phyloP scores from a whole-genome alignment of 768 basidiomycete species.

The Podaxis sp. region DNA sequence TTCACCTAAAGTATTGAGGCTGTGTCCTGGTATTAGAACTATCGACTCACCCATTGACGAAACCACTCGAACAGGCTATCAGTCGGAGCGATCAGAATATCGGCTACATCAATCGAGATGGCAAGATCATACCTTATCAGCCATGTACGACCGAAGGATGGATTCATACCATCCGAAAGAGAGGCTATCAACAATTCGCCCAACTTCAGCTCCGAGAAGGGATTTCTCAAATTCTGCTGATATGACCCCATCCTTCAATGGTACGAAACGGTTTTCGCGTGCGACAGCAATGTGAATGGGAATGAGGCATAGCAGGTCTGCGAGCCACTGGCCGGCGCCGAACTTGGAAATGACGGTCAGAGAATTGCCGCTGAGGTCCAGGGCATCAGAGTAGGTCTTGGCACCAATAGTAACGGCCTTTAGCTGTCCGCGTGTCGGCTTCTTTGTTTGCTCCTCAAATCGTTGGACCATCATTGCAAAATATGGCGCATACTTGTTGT shows the following conservation, averaged over 20 bases:
- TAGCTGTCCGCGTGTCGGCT: conserved; percentile 49
- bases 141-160: conserved; percentile 62
- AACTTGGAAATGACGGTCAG: conserved; percentile 33
- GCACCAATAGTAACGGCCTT: conserved; percentile 33
- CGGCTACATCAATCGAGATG: conserved; percentile 10
- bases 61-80: conserved; percentile 60
- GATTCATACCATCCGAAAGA: conserved; percentile 69
- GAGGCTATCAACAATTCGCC: conserved; percentile 52
- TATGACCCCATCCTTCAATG: conserved; percentile 53
- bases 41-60: conserved; percentile 54
- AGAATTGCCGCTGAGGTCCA: background rate
- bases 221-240: conserved; percentile 50
- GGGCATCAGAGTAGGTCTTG: background rate
- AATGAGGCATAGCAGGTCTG: conserved; percentile 58
- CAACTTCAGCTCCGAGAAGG: conserved; percentile 59
- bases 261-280: conserved; percentile 59
- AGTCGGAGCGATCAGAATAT: background rate
- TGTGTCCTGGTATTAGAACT: background rate
- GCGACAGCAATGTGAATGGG: conserved; percentile 65
- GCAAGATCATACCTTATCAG: conserved; percentile 41
- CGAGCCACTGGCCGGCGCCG: conserved; percentile 59
- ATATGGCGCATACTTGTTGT: conserved; percentile 34
- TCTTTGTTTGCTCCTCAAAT: conserved; percentile 51
- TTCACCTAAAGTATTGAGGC: conserved; percentile 38
- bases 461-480: conserved; percentile 42